phyloP scores from a whole-genome alignment of 1,284 basidiomycete genomes.

The Chalciporus sp. region DNA sequence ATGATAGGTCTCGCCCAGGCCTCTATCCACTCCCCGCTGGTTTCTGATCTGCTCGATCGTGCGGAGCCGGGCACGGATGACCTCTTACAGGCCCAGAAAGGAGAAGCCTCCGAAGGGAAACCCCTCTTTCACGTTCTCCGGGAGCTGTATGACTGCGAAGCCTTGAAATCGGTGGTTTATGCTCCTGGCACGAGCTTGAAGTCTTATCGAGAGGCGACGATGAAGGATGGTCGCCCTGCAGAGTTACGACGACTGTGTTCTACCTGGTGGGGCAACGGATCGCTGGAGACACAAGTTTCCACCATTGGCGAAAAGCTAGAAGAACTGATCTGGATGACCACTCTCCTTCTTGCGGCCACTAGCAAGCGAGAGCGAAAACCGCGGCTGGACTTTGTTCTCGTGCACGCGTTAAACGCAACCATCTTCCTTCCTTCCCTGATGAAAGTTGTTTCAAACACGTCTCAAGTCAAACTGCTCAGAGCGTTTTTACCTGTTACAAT shows the following conservation, averaged over 20 bases:
- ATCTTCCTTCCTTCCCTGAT: conserved; percentile 60
- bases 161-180: conserved; percentile 57
- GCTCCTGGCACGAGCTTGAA: conserved; percentile 45
- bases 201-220: conserved; percentile 39
- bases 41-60: conserved; percentile 39
- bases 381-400: conserved; percentile 71
- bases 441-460: conserved; percentile 37
- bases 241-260: conserved; percentile 52
- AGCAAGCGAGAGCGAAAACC: conserved; percentile 51
- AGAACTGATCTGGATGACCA: conserved; percentile 55
- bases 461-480: conserved; percentile 51
- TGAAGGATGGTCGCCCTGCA: conserved; percentile 43
- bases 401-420: conserved; percentile 68
- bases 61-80: background rate
- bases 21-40: conserved; percentile 45
- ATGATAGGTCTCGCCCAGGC: conserved; percentile 54
- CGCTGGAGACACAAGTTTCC: conserved; percentile 26
- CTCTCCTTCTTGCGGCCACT: conserved; percentile 56
- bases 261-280: conserved; percentile 45
- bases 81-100: background rate
- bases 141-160: conserved; percentile 54
- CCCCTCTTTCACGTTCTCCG: conserved; percentile 54
- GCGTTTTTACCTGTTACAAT: conserved; percentile 49
- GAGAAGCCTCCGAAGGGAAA: conserved; percentile 27
- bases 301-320: conserved; percentile 50